Evolutionary conservation across 768 basidiomycete species (phyloP), one percentile per base, ranked within the genome.

Genomic region (Russula foetens): DNA sequence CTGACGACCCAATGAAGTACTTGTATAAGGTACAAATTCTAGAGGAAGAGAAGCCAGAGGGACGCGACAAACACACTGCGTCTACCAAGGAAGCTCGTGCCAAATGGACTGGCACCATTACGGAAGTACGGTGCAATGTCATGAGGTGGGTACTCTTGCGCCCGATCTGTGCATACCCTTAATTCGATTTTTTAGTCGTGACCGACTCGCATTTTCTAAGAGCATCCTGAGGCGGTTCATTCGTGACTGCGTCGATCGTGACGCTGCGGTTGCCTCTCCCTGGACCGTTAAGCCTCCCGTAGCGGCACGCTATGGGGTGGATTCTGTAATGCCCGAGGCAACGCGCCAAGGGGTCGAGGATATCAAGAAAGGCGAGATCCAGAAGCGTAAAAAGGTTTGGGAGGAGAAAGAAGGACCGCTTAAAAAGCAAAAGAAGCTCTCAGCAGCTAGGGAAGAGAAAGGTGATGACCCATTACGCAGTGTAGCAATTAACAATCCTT

Each of bases 221-320:
- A 94, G 94, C 19, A 96, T 98, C 67, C 83, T 99, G 29, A 91
- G 94, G 65, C 88, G 94, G 17, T 98, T 96, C 74, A 90, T 99
- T 59, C 86, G 92, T 63, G 97, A 98, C 69, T 96, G 93, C 67
- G 89, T 99, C 2, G 88, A 92, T 68, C 85, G 97, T 35, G 93
- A 96, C 66, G 81, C 92, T 17, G 88, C 92, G 9, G 88, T 96
- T 28, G 93, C 92, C 8, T 91, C 92, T 1, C 96, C 97, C 7
- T 99, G 97, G 97, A 87, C 85, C 2, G 94, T 98, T 31, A 98
- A 98, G 71, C 83, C 83, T 1, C 74, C 79, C 7, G 88, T 98
- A 58, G 95, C 93, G 1, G 81, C 81, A 60, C 83, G 85, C 56
- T 97, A 93, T 73, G 90, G 89, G 12, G 86, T 99, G 31, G 84